Evolutionary conservation across 2,329 filamentous ascomycete species (phyloP), one percentile per base, ranked within the genome.

Genomic region (Claviceps sp.): DNA sequence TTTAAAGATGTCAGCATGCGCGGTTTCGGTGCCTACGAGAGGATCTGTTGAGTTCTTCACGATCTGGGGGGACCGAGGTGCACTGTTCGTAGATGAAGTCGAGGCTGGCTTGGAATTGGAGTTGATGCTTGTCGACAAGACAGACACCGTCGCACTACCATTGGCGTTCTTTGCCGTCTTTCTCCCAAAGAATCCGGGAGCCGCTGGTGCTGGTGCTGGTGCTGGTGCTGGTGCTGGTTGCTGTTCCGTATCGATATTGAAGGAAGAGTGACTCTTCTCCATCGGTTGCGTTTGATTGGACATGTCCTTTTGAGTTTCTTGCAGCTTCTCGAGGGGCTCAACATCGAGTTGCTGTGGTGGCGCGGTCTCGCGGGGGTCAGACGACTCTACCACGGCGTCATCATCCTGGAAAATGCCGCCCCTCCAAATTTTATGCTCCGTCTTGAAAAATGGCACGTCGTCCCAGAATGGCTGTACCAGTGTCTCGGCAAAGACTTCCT

Each of bases 381-480:
- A 56, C 3, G 59, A 51, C 36, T 61, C 65, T 2, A 75, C 65
- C 2, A 76, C 70, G 1, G 67, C 70, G 55, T 76, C 71, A 47
- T 81, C 78, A 30, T 75, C 74, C 36, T 77, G 74, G 62, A 81
- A 98, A 20, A 97, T 85, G 0, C 93, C 93, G 11, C 91, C 93
- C 59, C 93, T 79, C 75, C 88, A 89, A 20, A 73, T 70, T 64
- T 95, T 89, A 52, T 79, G 73, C 52, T 83, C 76, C 0, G 89
- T 97, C 59, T 86, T 81, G 63, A 89, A 85, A 66, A 98, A 97
- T 0, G 93, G 89, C 24, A 89, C 78, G 64, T 98, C 93, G 58
- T 98, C 93, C 91, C 93, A 98, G 63, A 95, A 95, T 0, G 93
- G 93, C 52, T 85, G 74, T 2, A 98, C 93, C 20, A 97, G 67